Evolutionary conservation across 106 monocot genomes (phyloP).

Genomic region (Iris macrosiphon): DNA sequence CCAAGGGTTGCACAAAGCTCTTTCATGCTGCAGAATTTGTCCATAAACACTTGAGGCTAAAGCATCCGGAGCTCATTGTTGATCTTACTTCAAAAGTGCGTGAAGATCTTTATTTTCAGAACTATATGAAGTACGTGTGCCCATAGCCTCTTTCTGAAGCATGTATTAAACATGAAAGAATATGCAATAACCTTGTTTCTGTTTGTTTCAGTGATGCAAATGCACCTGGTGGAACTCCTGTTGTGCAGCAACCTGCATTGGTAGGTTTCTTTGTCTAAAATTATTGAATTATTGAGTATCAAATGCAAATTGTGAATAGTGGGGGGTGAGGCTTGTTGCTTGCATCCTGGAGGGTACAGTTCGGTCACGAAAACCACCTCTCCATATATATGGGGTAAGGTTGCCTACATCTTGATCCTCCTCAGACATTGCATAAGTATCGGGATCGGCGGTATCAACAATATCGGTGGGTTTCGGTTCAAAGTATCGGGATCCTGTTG

Average conservation of each 20-base stretch:
- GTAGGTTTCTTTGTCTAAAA: constrained; percentile 41
- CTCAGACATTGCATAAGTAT: no score
- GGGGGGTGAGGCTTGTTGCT: not conserved
- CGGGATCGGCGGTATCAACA: no score
- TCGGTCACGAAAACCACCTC: no score
- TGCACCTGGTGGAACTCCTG: constrained; percentile 93
- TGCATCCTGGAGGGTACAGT: not conserved
- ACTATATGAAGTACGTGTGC: constrained; percentile 91
- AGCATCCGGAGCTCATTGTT: constrained; percentile 80
- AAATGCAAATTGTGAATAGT: no score
- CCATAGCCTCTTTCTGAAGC: no score
- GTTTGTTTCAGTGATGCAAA: constrained; percentile 56
- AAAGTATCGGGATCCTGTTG: no score
- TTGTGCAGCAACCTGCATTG: constrained; percentile 67
- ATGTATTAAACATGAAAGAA: not conserved
- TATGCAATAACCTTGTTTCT: constrained; percentile 5
- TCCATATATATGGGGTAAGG: no score
- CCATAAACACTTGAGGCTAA: constrained; percentile 91
- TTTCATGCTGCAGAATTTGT: constrained; percentile 99
- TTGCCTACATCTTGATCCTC: no score
- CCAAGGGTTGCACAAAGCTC: constrained; percentile 95
- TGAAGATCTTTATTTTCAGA: constrained; percentile 91
- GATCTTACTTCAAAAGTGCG: constrained; percentile 84
- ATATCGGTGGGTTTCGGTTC: no score
- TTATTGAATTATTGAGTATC: no score